phyloP scores from a whole-genome alignment of 2,329 filamentous ascomycete species.

The Blumeriella jaapii region DNA sequence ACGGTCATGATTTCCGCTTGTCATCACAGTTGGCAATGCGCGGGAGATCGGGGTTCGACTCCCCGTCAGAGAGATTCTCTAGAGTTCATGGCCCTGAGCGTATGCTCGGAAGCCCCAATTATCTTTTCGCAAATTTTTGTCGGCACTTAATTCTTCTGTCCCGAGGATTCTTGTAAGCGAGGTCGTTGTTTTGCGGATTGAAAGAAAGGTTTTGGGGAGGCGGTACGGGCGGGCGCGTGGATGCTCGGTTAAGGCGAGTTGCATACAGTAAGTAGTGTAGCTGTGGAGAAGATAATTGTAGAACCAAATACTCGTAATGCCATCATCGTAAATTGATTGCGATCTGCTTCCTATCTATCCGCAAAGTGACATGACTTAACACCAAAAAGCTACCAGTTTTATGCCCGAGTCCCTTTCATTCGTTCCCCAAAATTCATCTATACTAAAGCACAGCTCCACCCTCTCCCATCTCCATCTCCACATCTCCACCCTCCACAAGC shows the following conservation, averaged over 20 bases:
- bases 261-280: too few relatives aligned
- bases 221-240: too few relatives aligned
- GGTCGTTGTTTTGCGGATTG: neutral
- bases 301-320: too few relatives aligned
- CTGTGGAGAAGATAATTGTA: too few relatives aligned
- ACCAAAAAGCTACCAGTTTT: neutral
- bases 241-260: too few relatives aligned
- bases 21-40: constrained; percentile 17
- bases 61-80: constrained; percentile 15
- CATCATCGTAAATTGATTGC: too few relatives aligned
- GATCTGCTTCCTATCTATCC: too few relatives aligned
- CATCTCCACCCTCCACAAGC: too few relatives aligned
- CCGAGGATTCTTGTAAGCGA: neutral
- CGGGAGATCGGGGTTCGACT: constrained; percentile 21
- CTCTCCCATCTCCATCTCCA: constrained; percentile 12
- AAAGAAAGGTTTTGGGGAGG: too few relatives aligned
- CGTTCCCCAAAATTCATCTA: neutral
- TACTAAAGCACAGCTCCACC: constrained; percentile 7
- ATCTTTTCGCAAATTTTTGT: neutral
- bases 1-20: constrained; percentile 31
- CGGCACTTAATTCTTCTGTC: neutral
- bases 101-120: constrained; percentile 2
- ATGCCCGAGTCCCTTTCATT: neutral
- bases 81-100: constrained; percentile 12
- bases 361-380: too few relatives aligned